Evolutionary conservation across 192 early-diverging fungal species (phyloP).

Genomic region (Geranomyces variabilis): DNA sequence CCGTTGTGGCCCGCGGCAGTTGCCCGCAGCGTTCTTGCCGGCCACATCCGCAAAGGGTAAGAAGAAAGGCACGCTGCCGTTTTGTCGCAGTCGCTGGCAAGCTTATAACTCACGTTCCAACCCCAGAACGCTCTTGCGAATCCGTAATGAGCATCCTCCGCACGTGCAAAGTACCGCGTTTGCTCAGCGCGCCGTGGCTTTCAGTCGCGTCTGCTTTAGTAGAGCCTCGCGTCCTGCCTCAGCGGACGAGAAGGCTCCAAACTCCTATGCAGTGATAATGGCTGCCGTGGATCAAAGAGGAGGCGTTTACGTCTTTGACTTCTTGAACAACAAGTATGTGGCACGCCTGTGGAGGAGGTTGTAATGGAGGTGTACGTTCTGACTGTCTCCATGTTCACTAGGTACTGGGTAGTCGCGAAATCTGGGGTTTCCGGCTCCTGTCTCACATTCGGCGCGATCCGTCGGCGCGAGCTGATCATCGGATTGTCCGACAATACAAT

Average conservation of each 20-base stretch:
- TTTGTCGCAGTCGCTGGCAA: no score
- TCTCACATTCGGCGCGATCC: constrained; percentile 49
- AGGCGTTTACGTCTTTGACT: constrained; percentile 48
- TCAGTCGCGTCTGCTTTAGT: constrained; percentile 37
- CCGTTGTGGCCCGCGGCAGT: no score
- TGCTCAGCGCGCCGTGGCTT: constrained; percentile 34
- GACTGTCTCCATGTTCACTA: no score
- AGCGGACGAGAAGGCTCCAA: neutral
- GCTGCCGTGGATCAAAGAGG: constrained; percentile 54
- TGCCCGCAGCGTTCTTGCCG: no score
- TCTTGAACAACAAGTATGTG: constrained; percentile 51
- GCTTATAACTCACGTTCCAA: no score
- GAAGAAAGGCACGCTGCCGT: no score
- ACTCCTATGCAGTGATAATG: constrained; percentile 33
- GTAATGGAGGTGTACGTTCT: neutral
- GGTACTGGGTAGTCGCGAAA: constrained; percentile 50
- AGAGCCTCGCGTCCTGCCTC: constrained; percentile 19
- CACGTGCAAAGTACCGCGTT: neutral
- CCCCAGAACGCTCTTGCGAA: constrained; percentile 34
- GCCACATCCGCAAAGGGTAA: no score
- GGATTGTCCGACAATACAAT: constrained; percentile 51
- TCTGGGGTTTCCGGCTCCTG: constrained; percentile 49
- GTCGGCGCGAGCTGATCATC: constrained; percentile 50
- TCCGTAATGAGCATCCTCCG: constrained; percentile 30
- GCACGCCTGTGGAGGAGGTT: neutral